Base-by-base conservation (phyloP, 305 asterid species). In the Petunia hybrid region DNA sequence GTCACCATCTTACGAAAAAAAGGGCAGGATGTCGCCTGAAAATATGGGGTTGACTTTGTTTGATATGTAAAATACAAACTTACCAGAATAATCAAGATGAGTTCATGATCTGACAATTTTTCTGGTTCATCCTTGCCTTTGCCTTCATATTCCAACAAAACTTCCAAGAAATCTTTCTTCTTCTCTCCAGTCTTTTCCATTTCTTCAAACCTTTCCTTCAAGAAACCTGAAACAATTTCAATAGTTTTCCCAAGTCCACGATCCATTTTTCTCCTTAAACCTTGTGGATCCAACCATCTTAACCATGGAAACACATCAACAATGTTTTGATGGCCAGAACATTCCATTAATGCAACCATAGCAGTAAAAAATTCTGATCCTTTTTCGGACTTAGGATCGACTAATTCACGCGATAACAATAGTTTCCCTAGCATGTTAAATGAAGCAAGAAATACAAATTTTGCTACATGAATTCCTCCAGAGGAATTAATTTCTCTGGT, bases 401-500 rank as follows among this genome's bases (percentile, higher is more conserved):
- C 86, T 55, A 91, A 76, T 43, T 91, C 92, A 14, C 87, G 85
- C 1, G 94, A 91, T 73, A 91, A 46, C 90, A 91, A 73, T 2
- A 91, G 65, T 14, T 91, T 89, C 59, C 91, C 95, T 4, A 91
- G 14, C 91, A 89, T 87, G 82, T 90, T 91, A 41, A 90, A 91
- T 56, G 92, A 81, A 1, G 90, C 86, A 0, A 90, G 83, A 60
- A 91, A 91, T 59, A 88, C 90, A 0, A 89, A 91, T 80, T 83
- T 81, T 46, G 91, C 89, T 76, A 91, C 85, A 10, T 85, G 86
- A 80, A 89, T 42, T 76, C 55, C 79, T 0, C 60, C 84, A 0
- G 76, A 14, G 1, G 40, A 67, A 35, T 36, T 73, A 1, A 13
- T 0, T n/a, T 40, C 76, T 53, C 43, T 39, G 2, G 42, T 31